Evolutionary conservation across 169 alveolate species (phyloP).

Genomic region (Pseudocohnilembus persalinus): DNA sequence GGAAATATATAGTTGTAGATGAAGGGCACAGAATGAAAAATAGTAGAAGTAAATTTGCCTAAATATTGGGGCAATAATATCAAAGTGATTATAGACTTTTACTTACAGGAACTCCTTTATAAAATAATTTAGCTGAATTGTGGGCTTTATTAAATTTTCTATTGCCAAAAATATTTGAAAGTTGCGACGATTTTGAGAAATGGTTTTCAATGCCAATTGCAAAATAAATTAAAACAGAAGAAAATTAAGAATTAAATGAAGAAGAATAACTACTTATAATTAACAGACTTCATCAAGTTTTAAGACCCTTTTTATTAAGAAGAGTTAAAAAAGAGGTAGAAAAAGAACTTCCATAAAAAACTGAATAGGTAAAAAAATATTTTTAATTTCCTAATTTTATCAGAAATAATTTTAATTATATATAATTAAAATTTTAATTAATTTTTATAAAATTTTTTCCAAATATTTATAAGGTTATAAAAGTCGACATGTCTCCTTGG

Average conservation of each 20-base stretch:
- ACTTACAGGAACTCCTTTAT: constrained; percentile 92
- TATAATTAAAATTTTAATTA: too few species aligned
- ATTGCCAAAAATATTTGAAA: constrained; percentile 87
- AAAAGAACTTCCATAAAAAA: constrained; percentile 90
- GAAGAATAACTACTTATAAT: constrained; percentile 89
- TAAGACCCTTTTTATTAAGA: constrained; percentile 93
- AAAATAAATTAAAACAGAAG: constrained; percentile 69
- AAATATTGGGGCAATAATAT: constrained; percentile 81
- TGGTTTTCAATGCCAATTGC: constrained; percentile 91
- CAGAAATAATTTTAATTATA: neutral
- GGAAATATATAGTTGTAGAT: constrained; percentile 90
- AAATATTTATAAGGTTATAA: too few species aligned
- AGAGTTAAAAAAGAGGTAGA: constrained; percentile 94
- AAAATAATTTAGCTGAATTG: constrained; percentile 88
- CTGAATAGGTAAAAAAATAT: constrained; percentile 67
- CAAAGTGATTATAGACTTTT: constrained; percentile 84
- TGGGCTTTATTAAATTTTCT: constrained; percentile 90
- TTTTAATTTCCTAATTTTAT: too few species aligned
- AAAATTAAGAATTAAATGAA: constrained; percentile 84
- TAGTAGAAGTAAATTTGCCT: constrained; percentile 90
- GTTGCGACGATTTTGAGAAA: constrained; percentile 91
- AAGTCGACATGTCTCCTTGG: constrained; percentile 91
- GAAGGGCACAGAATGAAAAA: constrained; percentile 96
- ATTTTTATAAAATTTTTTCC: too few species aligned
- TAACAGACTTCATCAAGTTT: constrained; percentile 90